Conservation (phyloP, 163 green algal genomes). For the Volvox carteri region DNA sequence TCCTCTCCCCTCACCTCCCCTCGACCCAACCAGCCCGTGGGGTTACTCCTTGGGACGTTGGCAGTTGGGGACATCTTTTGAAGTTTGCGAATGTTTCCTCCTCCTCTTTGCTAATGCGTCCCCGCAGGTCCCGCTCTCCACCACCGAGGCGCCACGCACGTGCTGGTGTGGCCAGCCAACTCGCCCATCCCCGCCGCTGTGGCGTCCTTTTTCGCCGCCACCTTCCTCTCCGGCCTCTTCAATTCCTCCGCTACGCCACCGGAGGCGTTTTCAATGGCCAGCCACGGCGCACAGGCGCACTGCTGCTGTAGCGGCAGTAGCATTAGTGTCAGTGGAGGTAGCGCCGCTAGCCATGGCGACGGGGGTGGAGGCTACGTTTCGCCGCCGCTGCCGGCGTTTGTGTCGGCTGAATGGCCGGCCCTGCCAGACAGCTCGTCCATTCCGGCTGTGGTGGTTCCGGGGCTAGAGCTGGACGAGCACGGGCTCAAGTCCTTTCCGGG, state of each 20-base stretch:
- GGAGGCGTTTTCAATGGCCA: slow-evolving; percentile 84
- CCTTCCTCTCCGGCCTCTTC: slow-evolving; percentile 79
- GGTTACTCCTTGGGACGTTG: too few species aligned
- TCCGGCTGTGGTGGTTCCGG: slow-evolving; percentile 60
- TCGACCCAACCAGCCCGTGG: too few species aligned
- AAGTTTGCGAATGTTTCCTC: too few species aligned
- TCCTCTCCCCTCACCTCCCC: too few species aligned
- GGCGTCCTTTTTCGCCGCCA: slow-evolving; percentile 77
- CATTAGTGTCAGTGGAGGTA: not conserved
- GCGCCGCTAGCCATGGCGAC: not conserved
- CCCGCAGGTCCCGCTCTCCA: slow-evolving; percentile 49
- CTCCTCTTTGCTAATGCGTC: too few species aligned
- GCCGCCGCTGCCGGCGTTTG: slow-evolving; percentile 59
- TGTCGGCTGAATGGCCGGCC: slow-evolving; percentile 40
- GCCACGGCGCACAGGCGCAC: slow-evolving; percentile 66
- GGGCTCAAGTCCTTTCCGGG: slow-evolving; percentile 8
- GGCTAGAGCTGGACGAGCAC: slow-evolving; percentile 3
- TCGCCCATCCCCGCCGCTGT: slow-evolving; percentile 56
- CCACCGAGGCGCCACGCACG: slow-evolving; percentile 55
- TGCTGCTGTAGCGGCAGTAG: slow-evolving; percentile 46
- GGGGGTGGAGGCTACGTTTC: not conserved
- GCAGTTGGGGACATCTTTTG: too few species aligned
- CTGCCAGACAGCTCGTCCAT: slow-evolving; percentile 78
- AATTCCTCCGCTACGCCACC: slow-evolving; percentile 59
- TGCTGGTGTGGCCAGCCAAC: slow-evolving; percentile 72